These are phyloP conservation scores for Nosema granulosis DNA, from an alignment of 371 early-diverging fungal genomes.

Conservation along the genomic window DNA sequence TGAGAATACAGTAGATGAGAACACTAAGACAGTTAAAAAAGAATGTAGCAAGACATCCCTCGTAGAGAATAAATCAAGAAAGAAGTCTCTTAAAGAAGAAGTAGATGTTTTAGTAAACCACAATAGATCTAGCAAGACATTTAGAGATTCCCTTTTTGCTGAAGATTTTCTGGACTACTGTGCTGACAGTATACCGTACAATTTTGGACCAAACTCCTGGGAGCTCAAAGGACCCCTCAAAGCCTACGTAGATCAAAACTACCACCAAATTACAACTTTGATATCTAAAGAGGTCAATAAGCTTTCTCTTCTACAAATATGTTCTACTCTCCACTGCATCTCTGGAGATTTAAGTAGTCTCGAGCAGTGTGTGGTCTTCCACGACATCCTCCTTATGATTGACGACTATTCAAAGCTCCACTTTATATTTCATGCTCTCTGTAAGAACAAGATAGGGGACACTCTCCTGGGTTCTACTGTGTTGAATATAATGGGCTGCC, in stretches of 20 bases:
- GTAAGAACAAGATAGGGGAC: slow-evolving; percentile 28
- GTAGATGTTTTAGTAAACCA: slow-evolving; percentile 13
- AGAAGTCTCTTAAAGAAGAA: slow-evolving; percentile 33
- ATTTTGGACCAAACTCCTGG: not conserved
- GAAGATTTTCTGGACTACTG: slow-evolving; percentile 28
- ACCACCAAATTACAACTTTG: slow-evolving; percentile 13
- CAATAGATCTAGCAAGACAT: slow-evolving; percentile 13
- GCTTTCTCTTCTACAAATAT: slow-evolving; percentile 27
- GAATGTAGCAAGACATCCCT: not conserved
- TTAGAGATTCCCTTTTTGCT: slow-evolving; percentile 28
- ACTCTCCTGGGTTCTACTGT: slow-evolving; percentile 8
- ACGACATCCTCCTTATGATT: slow-evolving; percentile 43
- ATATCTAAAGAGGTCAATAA: slow-evolving; percentile 23
- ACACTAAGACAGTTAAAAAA: too few relatives aligned
- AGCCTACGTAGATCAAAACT: slow-evolving; percentile 29
- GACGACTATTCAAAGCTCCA: slow-evolving; percentile 33
- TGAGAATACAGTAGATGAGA: too few relatives aligned
- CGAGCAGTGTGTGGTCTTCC: slow-evolving; percentile 47
- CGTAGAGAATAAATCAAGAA: too few relatives aligned
- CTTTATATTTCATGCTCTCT: slow-evolving; percentile 41
- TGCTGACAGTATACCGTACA: not conserved
- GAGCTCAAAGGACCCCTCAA: not conserved
- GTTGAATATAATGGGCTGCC: slow-evolving; percentile 31
- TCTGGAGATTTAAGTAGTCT: slow-evolving; percentile 31
- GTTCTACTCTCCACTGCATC: slow-evolving; percentile 45